A percentile compares a stretch with the other conserved stretches of the same genome.
These are phyloP conservation scores for Podospora pseudoanserina DNA, from an alignment of 495 filamentous ascomycete genomes.

Conservation along the genomic window DNA sequence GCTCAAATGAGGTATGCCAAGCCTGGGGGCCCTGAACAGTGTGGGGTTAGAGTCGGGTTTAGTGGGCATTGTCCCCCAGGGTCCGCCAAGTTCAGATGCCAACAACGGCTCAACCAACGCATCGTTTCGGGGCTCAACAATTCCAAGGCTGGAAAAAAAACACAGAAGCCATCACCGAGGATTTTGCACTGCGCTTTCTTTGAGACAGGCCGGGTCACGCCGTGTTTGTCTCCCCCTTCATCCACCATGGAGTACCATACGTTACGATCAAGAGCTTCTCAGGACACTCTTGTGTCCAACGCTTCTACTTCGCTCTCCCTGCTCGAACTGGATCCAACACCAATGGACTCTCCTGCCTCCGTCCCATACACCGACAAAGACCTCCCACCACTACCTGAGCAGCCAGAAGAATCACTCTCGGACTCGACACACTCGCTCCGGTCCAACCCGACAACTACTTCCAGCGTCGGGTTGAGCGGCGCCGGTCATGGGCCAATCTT, in stretches of 20 bases:
- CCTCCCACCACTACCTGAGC: slow-evolving; percentile 43
- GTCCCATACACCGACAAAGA: slow-evolving; percentile 53
- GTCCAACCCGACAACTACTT: slow-evolving; percentile 11
- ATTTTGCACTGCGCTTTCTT: not conserved
- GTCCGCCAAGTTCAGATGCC: not conserved
- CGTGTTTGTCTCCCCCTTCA: not conserved
- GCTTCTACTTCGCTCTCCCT: slow-evolving; percentile 34
- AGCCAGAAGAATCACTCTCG: slow-evolving; percentile 19
- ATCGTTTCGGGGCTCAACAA: slow-evolving; percentile 10
- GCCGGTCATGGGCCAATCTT: slow-evolving; percentile 52
- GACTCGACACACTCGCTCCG: slow-evolving; percentile 29
- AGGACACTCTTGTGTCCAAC: slow-evolving; percentile 45
- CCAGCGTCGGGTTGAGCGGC: slow-evolving; percentile 55
- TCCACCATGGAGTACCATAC: slow-evolving; percentile 30
- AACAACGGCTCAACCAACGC: slow-evolving; percentile 9
- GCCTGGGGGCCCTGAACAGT: not conserved
- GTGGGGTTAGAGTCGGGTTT: slow-evolving; percentile 2
- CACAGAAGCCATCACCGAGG: not conserved
- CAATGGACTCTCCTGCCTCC: slow-evolving; percentile 59
- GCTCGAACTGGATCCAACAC: slow-evolving; percentile 74
- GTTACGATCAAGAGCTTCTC: slow-evolving; percentile 39
- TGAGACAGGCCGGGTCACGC: slow-evolving; percentile 10
- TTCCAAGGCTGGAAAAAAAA: not conserved
- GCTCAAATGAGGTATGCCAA: slow-evolving; percentile 5
- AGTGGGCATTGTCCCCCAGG: not conserved